Conservation (phyloP, 768 basidiomycete species). For the Neoboletus brunneissimus region DNA sequence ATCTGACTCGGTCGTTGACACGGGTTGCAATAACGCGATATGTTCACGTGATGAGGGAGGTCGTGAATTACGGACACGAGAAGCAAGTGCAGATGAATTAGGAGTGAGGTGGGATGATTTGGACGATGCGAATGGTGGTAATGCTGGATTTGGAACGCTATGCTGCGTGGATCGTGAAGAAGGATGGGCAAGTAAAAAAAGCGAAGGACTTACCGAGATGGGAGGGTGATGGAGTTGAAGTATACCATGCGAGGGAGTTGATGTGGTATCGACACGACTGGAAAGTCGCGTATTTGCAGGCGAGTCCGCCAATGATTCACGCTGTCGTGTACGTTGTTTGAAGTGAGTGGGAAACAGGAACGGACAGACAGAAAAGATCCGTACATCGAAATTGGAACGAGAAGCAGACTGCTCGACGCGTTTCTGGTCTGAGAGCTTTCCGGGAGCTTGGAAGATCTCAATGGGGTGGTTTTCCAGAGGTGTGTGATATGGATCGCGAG, state of each 20-base stretch:
- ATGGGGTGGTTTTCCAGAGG: background rate
- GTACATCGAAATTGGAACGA: slow-evolving; percentile 13
- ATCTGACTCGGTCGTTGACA: slow-evolving; percentile 1
- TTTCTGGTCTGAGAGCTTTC: slow-evolving; percentile 1
- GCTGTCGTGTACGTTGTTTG: slow-evolving; percentile 11
- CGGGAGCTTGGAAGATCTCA: background rate
- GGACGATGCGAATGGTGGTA: background rate
- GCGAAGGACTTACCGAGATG: slow-evolving; percentile 12
- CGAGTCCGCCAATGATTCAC: background rate
- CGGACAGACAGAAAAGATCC: background rate
- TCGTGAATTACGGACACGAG: slow-evolving; percentile 3
- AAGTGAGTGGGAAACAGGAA: slow-evolving; percentile 1
- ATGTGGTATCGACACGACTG: slow-evolving; percentile 10
- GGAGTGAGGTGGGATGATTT: slow-evolving; percentile 4
- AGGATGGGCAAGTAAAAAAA: background rate
- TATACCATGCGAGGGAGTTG: background rate
- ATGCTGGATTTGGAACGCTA: background rate
- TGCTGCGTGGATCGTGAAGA: slow-evolving; percentile 10
- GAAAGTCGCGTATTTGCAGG: slow-evolving; percentile 2
- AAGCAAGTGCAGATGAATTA: slow-evolving; percentile 3
- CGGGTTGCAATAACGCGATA: background rate
- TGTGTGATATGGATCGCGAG: slow-evolving; percentile 11
- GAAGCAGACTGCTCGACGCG: slow-evolving; percentile 5
- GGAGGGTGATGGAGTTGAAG: slow-evolving; percentile 8
- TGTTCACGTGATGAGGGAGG: slow-evolving; percentile 1